Evolutionary conservation across 176 grass and related monocot genomes (phyloP).

Genomic region (Puccinellia tenuiflora): DNA sequence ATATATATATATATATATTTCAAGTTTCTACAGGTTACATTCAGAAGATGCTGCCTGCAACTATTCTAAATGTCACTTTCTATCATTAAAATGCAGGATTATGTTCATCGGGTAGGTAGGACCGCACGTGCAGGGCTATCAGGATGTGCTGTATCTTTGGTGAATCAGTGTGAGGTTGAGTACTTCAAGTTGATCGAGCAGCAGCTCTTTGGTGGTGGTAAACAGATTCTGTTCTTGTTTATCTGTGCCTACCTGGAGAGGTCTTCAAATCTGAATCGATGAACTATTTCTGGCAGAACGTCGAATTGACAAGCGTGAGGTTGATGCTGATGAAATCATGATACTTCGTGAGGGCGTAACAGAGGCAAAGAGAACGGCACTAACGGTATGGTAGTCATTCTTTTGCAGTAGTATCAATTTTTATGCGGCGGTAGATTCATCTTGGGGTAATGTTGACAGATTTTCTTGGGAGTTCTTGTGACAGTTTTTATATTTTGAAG

Average conservation of each 20-base stretch:
- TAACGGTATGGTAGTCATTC: conserved; percentile 33
- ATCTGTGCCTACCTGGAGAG: neutral
- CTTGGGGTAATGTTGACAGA: neutral
- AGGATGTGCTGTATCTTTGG: no score
- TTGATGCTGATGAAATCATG: conserved; percentile 43
- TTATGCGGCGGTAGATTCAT: neutral
- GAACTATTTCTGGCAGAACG: conserved; percentile 33
- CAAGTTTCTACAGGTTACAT: neutral
- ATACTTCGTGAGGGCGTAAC: conserved; percentile 49
- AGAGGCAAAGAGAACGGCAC: conserved; percentile 61
- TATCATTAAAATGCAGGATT: conserved; percentile 52
- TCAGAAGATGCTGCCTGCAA: neutral
- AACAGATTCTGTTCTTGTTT: neutral
- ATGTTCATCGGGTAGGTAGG: conserved; percentile 92
- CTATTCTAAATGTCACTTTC: no score
- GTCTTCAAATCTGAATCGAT: neutral
- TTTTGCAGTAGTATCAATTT: neutral
- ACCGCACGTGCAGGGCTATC: conserved; percentile 66
- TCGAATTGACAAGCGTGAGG: conserved; percentile 42
- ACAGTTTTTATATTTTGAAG: neutral
- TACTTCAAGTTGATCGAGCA: conserved; percentile 64
- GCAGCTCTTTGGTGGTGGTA: conserved; percentile 56
- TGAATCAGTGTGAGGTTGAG: conserved; percentile 44
- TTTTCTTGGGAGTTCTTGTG: neutral
- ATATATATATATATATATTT: no score